phyloP scores from a whole-genome alignment of 208 protist species.

The Blastocrithidia nonstop region DNA sequence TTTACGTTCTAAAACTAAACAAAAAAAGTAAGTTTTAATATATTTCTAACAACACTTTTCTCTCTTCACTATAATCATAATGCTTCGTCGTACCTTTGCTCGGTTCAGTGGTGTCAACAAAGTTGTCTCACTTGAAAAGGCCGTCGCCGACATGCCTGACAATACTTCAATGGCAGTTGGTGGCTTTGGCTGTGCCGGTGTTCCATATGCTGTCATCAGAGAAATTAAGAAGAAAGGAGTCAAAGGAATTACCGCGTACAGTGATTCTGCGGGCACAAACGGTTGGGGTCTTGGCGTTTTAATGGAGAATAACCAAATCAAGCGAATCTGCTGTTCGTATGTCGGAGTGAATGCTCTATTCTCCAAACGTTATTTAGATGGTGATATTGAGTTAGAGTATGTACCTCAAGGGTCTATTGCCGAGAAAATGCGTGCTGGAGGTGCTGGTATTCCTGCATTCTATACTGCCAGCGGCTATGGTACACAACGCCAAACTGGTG shows the following conservation, averaged over 20 bases:
- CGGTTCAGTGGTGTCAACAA: slow-evolving; percentile 42
- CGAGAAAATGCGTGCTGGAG: slow-evolving; percentile 88
- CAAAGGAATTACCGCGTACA: slow-evolving; percentile 88
- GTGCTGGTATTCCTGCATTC: slow-evolving; percentile 94
- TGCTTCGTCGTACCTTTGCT: slow-evolving; percentile 45
- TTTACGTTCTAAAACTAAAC: too few relatives aligned
- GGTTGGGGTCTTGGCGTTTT: slow-evolving; percentile 91
- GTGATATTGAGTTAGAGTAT: slow-evolving; percentile 93
- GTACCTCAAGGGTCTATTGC: slow-evolving; percentile 93
- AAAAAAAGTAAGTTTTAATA: too few relatives aligned
- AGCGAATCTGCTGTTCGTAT: slow-evolving; percentile 88
- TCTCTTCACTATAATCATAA: too few relatives aligned
- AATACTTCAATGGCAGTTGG: slow-evolving; percentile 74
- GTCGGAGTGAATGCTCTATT: slow-evolving; percentile 94
- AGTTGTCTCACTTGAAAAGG: slow-evolving; percentile 52
- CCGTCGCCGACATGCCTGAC: slow-evolving; percentile 50
- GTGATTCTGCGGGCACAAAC: slow-evolving; percentile 91
- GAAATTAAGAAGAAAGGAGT: slow-evolving; percentile 75
- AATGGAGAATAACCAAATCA: slow-evolving; percentile 81
- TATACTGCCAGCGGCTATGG: slow-evolving; percentile 93
- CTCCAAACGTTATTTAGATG: slow-evolving; percentile 87
- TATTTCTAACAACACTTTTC: too few relatives aligned
- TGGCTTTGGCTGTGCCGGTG: slow-evolving; percentile 93
- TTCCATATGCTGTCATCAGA: slow-evolving; percentile 86
- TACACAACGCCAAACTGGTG: slow-evolving; percentile 80